These are phyloP conservation scores for Exophiala sp. DNA, from an alignment of 2,329 filamentous ascomycete genomes.

Conservation along the genomic window DNA sequence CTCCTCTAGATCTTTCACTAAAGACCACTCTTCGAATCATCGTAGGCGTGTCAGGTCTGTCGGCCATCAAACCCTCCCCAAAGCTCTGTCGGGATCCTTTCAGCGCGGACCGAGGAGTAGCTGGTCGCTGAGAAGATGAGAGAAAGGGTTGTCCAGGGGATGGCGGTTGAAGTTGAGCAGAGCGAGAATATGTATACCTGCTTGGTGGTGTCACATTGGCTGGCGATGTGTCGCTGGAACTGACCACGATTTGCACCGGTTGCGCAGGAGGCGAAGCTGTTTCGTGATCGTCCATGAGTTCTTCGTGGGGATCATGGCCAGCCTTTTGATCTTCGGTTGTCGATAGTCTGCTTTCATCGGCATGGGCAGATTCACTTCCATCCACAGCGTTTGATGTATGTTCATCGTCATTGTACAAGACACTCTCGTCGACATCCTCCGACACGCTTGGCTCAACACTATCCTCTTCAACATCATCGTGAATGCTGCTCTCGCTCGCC, in stretches of 20 bases:
- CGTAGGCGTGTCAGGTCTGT: slow-evolving; percentile 9
- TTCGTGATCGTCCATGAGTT: slow-evolving; percentile 1
- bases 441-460: too few relatives aligned
- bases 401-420: background rate
- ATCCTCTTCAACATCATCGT: too few relatives aligned
- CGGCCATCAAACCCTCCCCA: background rate
- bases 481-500: background rate
- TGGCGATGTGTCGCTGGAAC: slow-evolving; percentile 21
- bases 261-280: slow-evolving; percentile 6
- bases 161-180: background rate
- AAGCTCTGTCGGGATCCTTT: slow-evolving; percentile 24
- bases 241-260: slow-evolving; percentile 16
- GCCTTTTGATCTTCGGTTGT: background rate
- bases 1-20: slow-evolving; percentile 23
- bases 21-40: slow-evolving; percentile 23
- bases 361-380: background rate
- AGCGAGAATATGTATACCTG: background rate
- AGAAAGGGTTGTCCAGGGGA: background rate
- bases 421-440: background rate
- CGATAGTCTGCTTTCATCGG: background rate
- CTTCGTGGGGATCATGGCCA: background rate
- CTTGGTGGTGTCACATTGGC: slow-evolving; percentile 11
- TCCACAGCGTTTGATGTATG: background rate
- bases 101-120: slow-evolving; percentile 27
- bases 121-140: slow-evolving; percentile 17